Evolutionary conservation across 2,329 filamentous ascomycete species (phyloP).

Genomic region (Didymosphaeria variabile): DNA sequence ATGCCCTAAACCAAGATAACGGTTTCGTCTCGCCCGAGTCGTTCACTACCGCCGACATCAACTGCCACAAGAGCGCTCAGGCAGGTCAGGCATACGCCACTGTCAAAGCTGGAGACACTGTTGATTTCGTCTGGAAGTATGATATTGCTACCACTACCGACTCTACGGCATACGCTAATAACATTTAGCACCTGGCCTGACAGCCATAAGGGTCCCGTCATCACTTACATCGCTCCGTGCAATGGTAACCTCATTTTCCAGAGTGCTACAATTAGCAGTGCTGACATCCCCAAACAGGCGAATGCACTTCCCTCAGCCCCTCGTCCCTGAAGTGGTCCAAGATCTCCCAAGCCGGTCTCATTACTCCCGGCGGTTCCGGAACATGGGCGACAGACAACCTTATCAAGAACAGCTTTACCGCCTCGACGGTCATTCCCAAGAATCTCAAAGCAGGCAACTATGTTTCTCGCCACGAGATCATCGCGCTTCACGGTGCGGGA

Average conservation of each 20-base stretch:
- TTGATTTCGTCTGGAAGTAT: constrained; percentile 46
- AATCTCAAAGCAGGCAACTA: constrained; percentile 60
- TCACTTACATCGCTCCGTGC: constrained; percentile 51
- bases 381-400: constrained; percentile 48
- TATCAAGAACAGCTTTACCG: constrained; percentile 58
- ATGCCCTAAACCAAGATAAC: constrained; percentile 47
- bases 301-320: constrained; percentile 40
- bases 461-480: constrained; percentile 64
- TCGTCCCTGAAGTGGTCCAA: constrained; percentile 45
- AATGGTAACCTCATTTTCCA: constrained; percentile 29
- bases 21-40: constrained; percentile 48
- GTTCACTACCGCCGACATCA: constrained; percentile 40
- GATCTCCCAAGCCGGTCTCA: constrained; percentile 40
- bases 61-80: constrained; percentile 52
- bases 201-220: constrained; percentile 49
- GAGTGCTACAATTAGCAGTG: neutral
- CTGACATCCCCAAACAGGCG: constrained; percentile 26
- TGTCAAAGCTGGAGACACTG: constrained; percentile 44
- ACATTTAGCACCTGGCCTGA: constrained; percentile 41
- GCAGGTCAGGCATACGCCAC: constrained; percentile 44
- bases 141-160: neutral
- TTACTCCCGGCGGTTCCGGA: constrained; percentile 30
- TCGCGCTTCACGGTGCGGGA: constrained; percentile 57
- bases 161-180: neutral
- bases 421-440: constrained; percentile 54